Percentiles rank a stretch among this genome's conserved stretches.
These are phyloP conservation scores for Suillus subalutaceus DNA, from an alignment of 768 basidiomycete genomes.

Conservation along the genomic window DNA sequence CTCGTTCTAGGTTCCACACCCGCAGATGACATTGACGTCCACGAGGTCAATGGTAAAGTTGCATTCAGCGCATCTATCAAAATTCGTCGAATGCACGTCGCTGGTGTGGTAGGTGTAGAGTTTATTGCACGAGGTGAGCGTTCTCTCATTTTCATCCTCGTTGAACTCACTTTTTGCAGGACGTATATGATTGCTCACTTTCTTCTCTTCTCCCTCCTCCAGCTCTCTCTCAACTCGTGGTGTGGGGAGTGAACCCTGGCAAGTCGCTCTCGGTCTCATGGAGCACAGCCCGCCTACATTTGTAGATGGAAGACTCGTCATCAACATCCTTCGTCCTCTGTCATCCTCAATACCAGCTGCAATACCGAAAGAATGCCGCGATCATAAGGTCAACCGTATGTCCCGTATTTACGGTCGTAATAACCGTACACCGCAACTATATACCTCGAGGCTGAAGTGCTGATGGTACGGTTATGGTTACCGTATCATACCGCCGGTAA, in stretches of 20 bases:
- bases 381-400: no score
- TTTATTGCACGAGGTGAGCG: slow-evolving; percentile 61
- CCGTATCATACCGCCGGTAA: no score
- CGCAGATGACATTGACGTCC: slow-evolving; percentile 56
- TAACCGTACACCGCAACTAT: no score
- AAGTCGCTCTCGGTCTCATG: slow-evolving; percentile 51
- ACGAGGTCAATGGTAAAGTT: slow-evolving; percentile 51
- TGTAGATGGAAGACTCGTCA: slow-evolving; percentile 54
- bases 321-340: slow-evolving; percentile 35
- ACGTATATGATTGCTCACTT: slow-evolving; percentile 30
- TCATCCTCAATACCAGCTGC: background rate
- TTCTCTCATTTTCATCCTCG: background rate
- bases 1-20: slow-evolving; percentile 45
- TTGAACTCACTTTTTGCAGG: slow-evolving; percentile 14
- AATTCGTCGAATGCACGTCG: slow-evolving; percentile 56
- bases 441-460: no score
- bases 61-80: slow-evolving; percentile 47
- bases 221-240: background rate
- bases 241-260: slow-evolving; percentile 31
- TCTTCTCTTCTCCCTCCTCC: slow-evolving; percentile 20
- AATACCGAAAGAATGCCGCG: no score
- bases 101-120: slow-evolving; percentile 55
- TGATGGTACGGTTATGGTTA: no score
- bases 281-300: slow-evolving; percentile 62
- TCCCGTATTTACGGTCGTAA: no score